Evolutionary conservation across 2,329 filamentous ascomycete species (phyloP).

Genomic region (Erysiphe pulchra): DNA sequence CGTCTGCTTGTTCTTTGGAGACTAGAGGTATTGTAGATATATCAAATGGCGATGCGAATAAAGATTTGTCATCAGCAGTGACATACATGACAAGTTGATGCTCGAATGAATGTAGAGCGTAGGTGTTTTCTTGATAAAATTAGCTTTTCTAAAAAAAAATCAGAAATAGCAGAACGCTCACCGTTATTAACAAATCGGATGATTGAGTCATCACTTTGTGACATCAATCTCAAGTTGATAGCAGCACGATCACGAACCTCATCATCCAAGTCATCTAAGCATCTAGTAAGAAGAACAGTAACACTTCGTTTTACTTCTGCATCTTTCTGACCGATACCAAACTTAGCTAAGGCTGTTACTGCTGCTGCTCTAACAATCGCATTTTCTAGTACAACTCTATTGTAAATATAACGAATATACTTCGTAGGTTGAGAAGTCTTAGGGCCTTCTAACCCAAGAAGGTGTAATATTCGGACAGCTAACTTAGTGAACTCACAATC

Average conservation of each 20-base stretch:
- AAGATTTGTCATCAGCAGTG: conserved; percentile 67
- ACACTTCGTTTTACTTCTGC: conserved; percentile 93
- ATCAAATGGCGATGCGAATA: conserved; percentile 70
- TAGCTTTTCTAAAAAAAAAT: conserved; percentile 6
- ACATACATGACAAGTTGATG: conserved; percentile 96
- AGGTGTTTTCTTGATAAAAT: conserved; percentile 53
- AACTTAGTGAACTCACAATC: conserved; percentile 98
- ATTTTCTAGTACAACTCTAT: conserved; percentile 90
- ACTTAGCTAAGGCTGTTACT: conserved; percentile 87
- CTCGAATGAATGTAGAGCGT: conserved; percentile 80
- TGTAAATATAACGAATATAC: conserved; percentile 98
- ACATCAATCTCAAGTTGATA: conserved; percentile 76
- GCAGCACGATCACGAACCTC: conserved; percentile 92
- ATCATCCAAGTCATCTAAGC: conserved; percentile 89
- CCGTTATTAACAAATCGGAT: conserved; percentile 80
- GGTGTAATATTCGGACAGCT: conserved; percentile 78
- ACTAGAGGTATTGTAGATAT: conserved; percentile 78
- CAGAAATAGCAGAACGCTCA: conserved; percentile 17
- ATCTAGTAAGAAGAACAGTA: conserved; percentile 71
- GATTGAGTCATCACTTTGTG: conserved; percentile 56
- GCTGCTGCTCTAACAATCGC: conserved; percentile 85
- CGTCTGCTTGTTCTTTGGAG: conserved; percentile 83
- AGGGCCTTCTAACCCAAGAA: conserved; percentile 81
- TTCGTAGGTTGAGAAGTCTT: conserved; percentile 92
- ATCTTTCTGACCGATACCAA: conserved; percentile 89